Percentiles rank a stretch among this genome's conserved stretches.
These are phyloP conservation scores for Termitomyces sp. DNA, from an alignment of 768 basidiomycete genomes.

Conservation along the genomic window DNA sequence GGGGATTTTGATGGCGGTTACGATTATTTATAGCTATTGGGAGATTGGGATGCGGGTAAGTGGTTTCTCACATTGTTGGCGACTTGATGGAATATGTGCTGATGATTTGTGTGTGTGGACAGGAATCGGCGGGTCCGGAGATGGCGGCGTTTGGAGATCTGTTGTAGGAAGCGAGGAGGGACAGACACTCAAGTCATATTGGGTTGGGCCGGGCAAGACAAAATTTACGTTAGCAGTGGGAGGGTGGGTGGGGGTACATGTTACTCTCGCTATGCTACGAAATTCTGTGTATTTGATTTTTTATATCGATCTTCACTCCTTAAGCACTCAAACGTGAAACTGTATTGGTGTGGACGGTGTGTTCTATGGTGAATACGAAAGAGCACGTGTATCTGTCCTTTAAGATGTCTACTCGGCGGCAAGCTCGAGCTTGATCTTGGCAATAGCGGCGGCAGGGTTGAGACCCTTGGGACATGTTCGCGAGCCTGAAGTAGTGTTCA, in stretches of 20 bases:
- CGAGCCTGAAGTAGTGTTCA: slow-evolving; percentile 43
- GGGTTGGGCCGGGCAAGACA: not conserved
- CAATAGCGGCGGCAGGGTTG: slow-evolving; percentile 89
- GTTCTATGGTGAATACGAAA: no score
- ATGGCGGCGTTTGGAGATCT: slow-evolving; percentile 78
- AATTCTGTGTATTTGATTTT: not conserved
- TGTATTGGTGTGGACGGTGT: not conserved
- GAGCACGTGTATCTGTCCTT: not conserved
- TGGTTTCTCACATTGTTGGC: not conserved
- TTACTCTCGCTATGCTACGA: not conserved
- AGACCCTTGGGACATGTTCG: slow-evolving; percentile 97
- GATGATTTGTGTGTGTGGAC: not conserved
- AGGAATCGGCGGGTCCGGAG: slow-evolving; percentile 79
- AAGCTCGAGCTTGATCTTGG: slow-evolving; percentile 89
- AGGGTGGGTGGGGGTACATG: not conserved
- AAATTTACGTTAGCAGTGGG: not conserved
- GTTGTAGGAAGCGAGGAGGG: slow-evolving; percentile 35
- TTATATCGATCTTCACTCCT: not conserved
- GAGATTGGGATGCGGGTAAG: slow-evolving; percentile 82
- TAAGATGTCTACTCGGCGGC: slow-evolving; percentile 50
- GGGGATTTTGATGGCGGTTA: slow-evolving; percentile 96
- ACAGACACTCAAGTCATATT: not conserved
- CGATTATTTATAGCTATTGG: slow-evolving; percentile 97
- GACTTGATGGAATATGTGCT: not conserved
- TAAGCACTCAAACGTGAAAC: no score